Evolutionary conservation across 2,329 filamentous ascomycete genomes (phyloP).

Genomic region (Bipolaris victoriae): DNA sequence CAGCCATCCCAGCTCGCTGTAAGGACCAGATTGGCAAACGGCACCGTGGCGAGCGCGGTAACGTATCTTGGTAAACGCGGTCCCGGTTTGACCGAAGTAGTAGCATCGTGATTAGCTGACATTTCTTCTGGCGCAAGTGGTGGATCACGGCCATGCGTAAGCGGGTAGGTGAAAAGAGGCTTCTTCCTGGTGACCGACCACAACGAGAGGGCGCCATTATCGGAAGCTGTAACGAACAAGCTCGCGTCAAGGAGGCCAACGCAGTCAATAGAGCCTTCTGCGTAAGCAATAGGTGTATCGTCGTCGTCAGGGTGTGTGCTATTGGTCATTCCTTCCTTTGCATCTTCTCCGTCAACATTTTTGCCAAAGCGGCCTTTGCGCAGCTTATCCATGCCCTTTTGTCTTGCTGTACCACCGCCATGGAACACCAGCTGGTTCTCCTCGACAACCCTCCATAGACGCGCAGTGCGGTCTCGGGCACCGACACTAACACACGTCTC

Average conservation of each 20-base stretch:
- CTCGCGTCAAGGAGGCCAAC: slow-evolving; percentile 88
- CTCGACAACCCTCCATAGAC: slow-evolving; percentile 95
- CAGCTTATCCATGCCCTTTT: slow-evolving; percentile 49
- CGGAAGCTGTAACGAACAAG: slow-evolving; percentile 89
- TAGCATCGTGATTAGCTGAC: slow-evolving; percentile 68
- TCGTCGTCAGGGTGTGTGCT: slow-evolving; percentile 50
- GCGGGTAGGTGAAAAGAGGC: slow-evolving; percentile 76
- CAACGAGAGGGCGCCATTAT: slow-evolving; percentile 84
- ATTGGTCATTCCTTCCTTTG: slow-evolving; percentile 53
- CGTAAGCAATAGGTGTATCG: slow-evolving; percentile 54
- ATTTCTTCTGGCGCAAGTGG: slow-evolving; percentile 70
- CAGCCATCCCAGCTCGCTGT: slow-evolving; percentile 94
- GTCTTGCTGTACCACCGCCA: slow-evolving; percentile 67
- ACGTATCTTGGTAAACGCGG: slow-evolving; percentile 80
- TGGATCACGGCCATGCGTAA: slow-evolving; percentile 85
- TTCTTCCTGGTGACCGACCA: slow-evolving; percentile 97
- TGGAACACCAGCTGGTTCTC: slow-evolving; percentile 96
- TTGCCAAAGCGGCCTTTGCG: slow-evolving; percentile 45
- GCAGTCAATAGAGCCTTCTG: slow-evolving; percentile 87
- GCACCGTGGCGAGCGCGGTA: slow-evolving; percentile 83
- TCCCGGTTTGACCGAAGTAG: slow-evolving; percentile 54
- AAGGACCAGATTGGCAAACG: slow-evolving; percentile 87
- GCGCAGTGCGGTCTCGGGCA: slow-evolving; percentile 85
- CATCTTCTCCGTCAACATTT: slow-evolving; percentile 47
- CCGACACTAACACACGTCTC: slow-evolving; percentile 93